Conservation (phyloP, 2,329 filamentous ascomycete species). For the Aspergillus flavus region DNA sequence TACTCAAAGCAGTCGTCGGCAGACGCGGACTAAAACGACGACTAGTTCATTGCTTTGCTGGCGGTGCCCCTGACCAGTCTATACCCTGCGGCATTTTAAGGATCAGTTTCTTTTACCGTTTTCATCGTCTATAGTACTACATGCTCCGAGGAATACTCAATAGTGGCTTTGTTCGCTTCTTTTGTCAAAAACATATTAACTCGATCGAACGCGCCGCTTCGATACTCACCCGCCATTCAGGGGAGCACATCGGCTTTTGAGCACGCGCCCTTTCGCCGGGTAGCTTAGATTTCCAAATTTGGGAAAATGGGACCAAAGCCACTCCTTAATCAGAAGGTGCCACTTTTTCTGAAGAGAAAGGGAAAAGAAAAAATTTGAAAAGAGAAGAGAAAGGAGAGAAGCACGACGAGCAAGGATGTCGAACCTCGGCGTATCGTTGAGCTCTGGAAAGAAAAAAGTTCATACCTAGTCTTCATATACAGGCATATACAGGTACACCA, state of each 20-base stretch:
- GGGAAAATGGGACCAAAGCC: not conserved
- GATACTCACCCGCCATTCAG: not conserved
- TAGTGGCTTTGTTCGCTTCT: slow-evolving; percentile 1
- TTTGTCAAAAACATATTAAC: not conserved
- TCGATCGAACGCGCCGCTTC: not conserved
- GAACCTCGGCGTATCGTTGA: not conserved
- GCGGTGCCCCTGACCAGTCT: slow-evolving; percentile 12
- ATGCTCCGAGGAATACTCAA: slow-evolving; percentile 2
- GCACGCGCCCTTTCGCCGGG: not conserved
- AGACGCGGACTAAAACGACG: not conserved
- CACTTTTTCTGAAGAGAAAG: not conserved
- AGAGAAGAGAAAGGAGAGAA: not conserved
- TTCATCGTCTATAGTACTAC: not conserved
- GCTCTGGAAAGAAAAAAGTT: no score
- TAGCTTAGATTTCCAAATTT: not conserved
- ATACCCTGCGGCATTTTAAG: not conserved
- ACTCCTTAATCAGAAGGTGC: not conserved
- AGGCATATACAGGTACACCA: not conserved
- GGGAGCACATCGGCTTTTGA: not conserved
- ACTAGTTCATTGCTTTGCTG: slow-evolving; percentile 4
- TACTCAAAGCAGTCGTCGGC: not conserved
- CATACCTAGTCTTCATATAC: no score
- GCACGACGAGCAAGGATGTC: not conserved
- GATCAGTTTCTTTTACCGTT: not conserved
- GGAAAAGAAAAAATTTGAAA: not conserved